A percentile compares a stretch with the other conserved stretches of the same genome.
These are phyloP conservation scores for Piromyces sp. DNA, from an alignment of 192 early-diverging fungal species.

Conservation along the genomic window DNA sequence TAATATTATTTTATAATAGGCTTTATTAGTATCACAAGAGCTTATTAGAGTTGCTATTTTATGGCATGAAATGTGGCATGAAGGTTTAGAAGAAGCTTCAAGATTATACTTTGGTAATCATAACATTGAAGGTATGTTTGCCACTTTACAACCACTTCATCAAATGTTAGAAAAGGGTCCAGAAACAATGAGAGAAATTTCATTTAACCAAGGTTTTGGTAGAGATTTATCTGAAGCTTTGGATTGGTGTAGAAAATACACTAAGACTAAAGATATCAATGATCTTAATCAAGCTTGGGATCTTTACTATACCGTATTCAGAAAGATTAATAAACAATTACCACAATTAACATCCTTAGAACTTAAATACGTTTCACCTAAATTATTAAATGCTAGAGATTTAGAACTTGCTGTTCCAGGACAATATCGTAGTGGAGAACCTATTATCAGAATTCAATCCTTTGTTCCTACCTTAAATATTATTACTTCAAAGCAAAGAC, in stretches of 20 bases:
- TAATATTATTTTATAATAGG: conserved; percentile 18
- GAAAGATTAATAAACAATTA: conserved; percentile 62
- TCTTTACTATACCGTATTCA: conserved; percentile 69
- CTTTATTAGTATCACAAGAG: conserved; percentile 83
- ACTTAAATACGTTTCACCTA: conserved; percentile 78
- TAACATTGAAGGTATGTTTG: conserved; percentile 76
- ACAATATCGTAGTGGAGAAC: conserved; percentile 67
- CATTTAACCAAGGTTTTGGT: conserved; percentile 81
- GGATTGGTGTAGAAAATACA: conserved; percentile 64
- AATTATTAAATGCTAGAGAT: conserved; percentile 59
- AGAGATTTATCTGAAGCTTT: conserved; percentile 67
- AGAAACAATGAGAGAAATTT: conserved; percentile 71
- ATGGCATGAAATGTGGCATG: conserved; percentile 96
- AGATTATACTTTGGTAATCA: conserved; percentile 56
- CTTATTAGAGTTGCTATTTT: conserved; percentile 89
- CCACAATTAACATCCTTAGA: conserved; percentile 65
- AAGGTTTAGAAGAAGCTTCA: conserved; percentile 76
- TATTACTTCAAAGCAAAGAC: conserved; percentile 81
- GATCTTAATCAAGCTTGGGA: conserved; percentile 90
- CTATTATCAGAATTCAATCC: conserved; percentile 69
- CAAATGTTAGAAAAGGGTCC: conserved; percentile 72
- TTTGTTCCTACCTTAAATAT: conserved; percentile 70
- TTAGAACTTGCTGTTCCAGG: conserved; percentile 79
- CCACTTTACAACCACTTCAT: conserved; percentile 68
- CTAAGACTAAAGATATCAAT: conserved; percentile 45